Conservation (phyloP, 2,329 filamentous ascomycete genomes). For the Penicillium thymicola region DNA sequence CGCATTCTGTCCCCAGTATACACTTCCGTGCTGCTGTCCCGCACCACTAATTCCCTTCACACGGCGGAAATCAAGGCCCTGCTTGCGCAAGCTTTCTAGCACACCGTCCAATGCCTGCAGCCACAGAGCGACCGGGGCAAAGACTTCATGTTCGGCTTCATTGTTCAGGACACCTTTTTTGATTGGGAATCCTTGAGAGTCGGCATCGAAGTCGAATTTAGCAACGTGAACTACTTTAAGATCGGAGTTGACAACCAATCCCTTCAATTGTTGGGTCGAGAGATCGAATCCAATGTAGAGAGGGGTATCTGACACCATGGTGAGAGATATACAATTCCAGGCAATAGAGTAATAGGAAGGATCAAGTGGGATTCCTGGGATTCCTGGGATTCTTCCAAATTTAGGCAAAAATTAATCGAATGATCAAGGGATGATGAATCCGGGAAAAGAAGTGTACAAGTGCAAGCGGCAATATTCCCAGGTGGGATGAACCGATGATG, state of each 20-base stretch:
- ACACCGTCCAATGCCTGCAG: conserved; percentile 89
- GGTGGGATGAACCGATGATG: conserved; percentile 16
- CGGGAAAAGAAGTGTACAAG: background rate
- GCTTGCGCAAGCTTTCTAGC: conserved; percentile 65
- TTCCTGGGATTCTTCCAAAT: background rate
- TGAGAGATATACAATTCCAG: background rate
- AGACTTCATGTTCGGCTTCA: conserved; percentile 80
- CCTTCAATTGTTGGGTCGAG: conserved; percentile 95
- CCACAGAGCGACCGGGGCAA: conserved; percentile 90
- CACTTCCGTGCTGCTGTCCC: conserved; percentile 95
- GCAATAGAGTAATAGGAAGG: background rate
- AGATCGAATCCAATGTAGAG: conserved; percentile 93
- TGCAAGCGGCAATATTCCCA: conserved; percentile 10
- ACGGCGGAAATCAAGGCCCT: conserved; percentile 67
- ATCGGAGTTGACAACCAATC: conserved; percentile 78
- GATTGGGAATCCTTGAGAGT: conserved; percentile 74
- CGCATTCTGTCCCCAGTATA: conserved; percentile 79
- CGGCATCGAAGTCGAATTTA: conserved; percentile 92
- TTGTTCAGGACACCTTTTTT: conserved; percentile 85
- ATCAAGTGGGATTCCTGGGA: background rate
- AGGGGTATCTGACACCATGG: conserved; percentile 50
- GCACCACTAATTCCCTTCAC: conserved; percentile 84
- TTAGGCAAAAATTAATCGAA: background rate
- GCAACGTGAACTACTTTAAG: conserved; percentile 78
- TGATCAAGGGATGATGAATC: background rate